These are phyloP conservation scores for Solanum habrochaites DNA, from an alignment of 257 asterid genomes.

Conservation along the genomic window DNA sequence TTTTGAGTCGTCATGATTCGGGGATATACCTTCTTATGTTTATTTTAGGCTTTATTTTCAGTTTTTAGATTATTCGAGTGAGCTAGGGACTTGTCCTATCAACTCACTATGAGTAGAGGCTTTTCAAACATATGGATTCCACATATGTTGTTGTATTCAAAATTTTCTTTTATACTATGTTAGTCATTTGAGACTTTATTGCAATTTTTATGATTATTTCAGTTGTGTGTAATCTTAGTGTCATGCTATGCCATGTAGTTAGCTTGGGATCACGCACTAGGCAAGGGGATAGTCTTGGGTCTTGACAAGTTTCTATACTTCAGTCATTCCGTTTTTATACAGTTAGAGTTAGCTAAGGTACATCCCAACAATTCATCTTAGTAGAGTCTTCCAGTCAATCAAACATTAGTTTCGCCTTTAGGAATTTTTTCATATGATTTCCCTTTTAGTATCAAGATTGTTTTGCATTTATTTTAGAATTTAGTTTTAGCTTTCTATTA, in stretches of 20 bases:
- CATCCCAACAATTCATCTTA: background rate
- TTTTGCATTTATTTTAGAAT: background rate
- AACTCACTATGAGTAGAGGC: background rate
- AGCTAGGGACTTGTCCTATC: background rate
- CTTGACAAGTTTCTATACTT: background rate
- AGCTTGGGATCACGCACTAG: background rate
- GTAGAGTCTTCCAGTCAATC: background rate
- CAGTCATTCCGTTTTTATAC: background rate
- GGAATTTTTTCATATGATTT: background rate
- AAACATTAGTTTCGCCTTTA: too few relatives aligned
- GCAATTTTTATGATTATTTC: background rate
- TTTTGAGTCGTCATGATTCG: background rate
- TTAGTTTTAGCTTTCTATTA: too few relatives aligned
- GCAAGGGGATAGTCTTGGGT: background rate
- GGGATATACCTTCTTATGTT: background rate
- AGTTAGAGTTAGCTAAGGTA: background rate
- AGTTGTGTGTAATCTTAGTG: background rate
- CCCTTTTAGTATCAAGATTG: too few relatives aligned
- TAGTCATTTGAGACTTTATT: background rate
- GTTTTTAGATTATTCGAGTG: background rate
- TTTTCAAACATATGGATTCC: background rate
- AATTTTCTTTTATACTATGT: background rate
- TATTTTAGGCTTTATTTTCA: background rate
- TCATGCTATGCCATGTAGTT: background rate
- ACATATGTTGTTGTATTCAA: background rate